Conservation (phyloP, 495 filamentous ascomycete genomes). For the Pseudoneurospora amorphoporcata region DNA sequence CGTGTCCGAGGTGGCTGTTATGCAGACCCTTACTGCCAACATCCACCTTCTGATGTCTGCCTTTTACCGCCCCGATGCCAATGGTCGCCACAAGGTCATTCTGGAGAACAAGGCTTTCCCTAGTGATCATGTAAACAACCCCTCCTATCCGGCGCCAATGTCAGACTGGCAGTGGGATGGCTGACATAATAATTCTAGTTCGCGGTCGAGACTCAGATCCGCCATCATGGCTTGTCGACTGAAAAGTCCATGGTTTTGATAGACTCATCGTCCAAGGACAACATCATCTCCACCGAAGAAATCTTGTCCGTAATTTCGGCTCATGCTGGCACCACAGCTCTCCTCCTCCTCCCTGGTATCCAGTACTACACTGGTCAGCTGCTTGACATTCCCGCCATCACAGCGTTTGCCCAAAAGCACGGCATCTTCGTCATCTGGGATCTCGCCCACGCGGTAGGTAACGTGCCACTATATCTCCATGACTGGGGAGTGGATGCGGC, state of each 20-base stretch:
- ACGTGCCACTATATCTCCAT: constrained; percentile 73
- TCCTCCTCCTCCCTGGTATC: constrained; percentile 80
- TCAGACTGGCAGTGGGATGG: neutral
- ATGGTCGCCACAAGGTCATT: constrained; percentile 76
- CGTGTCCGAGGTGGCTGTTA: constrained; percentile 73
- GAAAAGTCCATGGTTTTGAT: constrained; percentile 66
- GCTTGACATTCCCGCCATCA: constrained; percentile 80
- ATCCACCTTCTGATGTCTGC: constrained; percentile 84
- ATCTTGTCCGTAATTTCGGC: constrained; percentile 66
- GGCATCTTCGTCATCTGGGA: constrained; percentile 87
- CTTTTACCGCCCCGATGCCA: constrained; percentile 71
- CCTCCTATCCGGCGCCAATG: neutral
- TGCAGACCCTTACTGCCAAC: constrained; percentile 90
- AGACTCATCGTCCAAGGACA: constrained; percentile 45
- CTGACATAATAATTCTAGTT: constrained; percentile 43
- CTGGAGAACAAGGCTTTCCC: constrained; percentile 92
- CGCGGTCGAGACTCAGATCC: constrained; percentile 78
- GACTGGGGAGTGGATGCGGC: constrained; percentile 95
- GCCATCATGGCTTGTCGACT: constrained; percentile 61
- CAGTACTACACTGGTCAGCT: constrained; percentile 94
- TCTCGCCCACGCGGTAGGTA: constrained; percentile 88
- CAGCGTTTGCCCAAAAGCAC: constrained; percentile 61
- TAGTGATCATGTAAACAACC: constrained; percentile 59
- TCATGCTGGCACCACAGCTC: constrained; percentile 64
- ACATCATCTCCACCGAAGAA: constrained; percentile 55